Evolutionary conservation across 768 basidiomycete genomes (phyloP), one percentile per base, ranked within the genome.

Genomic region (Calocybe indica): DNA sequence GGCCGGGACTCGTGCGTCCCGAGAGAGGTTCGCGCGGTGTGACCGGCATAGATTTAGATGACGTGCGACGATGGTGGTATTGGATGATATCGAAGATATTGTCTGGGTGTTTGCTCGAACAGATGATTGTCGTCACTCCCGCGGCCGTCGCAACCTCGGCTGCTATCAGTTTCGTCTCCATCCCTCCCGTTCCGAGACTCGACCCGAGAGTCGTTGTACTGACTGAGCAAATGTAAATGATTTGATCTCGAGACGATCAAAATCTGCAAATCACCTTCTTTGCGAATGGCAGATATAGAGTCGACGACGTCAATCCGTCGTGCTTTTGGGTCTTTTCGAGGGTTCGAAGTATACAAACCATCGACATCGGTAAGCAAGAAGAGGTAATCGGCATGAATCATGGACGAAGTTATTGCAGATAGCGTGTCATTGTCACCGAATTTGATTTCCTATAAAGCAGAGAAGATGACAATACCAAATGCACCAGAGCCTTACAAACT

Each of bases 401-500:
- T 98, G 6, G 91, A 90, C 3, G 93, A 86, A 0, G 96, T 94
- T 50, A 99, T 94, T 13, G 96, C 96, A 36, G 95, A 97, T 12
- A 99, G 72, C 0, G 95, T 97, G 63, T 99, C 96, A 63, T 98
- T 98, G 69, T 98, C 96, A 41, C 96, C 96, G 56, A 99, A 99
- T 88, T 93, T 95, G 52, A 99, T 98, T 85, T 99, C 96, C 92
- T 94, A 59, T 13, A 42, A 5, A 30, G 30, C n/a, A n/a, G 33
- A 11, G 28, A 43, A 14, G 31, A 22, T 29, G 28, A 43, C 14
- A 14, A 10, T 40, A 38, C 33, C 48, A 38, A 6, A 22, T 31
- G 40, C 6, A 48, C 29, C 6, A 42, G 43, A n/a, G 12, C 7
- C 29, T 33, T 5, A 35, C 37, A n/a, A 7, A 80, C 89, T 63